Evolutionary conservation across 2,329 filamentous ascomycete genomes (phyloP).

Genomic region (Scortechinia acanthostroma): DNA sequence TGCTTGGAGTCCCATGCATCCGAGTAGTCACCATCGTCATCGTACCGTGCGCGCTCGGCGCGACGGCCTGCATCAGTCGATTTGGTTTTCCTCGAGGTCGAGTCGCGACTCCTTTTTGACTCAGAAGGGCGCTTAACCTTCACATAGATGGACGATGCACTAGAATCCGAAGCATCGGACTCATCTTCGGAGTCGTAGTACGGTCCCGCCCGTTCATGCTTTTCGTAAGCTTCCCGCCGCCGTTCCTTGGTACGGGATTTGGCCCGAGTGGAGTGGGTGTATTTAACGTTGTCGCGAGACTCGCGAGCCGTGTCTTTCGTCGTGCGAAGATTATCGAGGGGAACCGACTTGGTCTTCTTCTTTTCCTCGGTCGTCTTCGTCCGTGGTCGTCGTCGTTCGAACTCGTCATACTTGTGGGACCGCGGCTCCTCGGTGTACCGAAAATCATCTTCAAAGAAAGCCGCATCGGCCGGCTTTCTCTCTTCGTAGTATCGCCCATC

Average conservation of each 20-base stretch:
- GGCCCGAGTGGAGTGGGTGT: conserved; percentile 19
- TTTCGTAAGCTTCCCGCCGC: conserved; percentile 25
- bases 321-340: not conserved
- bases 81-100: not conserved
- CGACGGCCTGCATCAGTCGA: not conserved
- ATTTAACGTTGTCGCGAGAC: conserved; percentile 14
- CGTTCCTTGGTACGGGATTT: conserved; percentile 31
- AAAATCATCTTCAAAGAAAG: conserved; percentile 24
- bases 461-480: conserved; percentile 21
- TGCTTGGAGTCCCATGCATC: not conserved
- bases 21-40: conserved; percentile 9
- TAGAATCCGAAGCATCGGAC: conserved; percentile 15
- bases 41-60: not conserved
- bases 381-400: not conserved
- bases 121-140: not conserved
- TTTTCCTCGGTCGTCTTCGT: not conserved
- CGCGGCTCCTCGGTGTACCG: conserved; percentile 16
- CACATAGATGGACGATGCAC: not conserved
- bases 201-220: conserved; percentile 20
- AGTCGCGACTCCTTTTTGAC: not conserved
- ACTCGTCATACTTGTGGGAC: not conserved
- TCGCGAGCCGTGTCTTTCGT: not conserved
- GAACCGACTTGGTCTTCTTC: not conserved
- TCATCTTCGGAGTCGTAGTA: conserved; percentile 10
- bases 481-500: conserved; percentile 32